Evolutionary conservation across 192 early-diverging fungal species (phyloP).

Genomic region (Coemansia sp.): DNA sequence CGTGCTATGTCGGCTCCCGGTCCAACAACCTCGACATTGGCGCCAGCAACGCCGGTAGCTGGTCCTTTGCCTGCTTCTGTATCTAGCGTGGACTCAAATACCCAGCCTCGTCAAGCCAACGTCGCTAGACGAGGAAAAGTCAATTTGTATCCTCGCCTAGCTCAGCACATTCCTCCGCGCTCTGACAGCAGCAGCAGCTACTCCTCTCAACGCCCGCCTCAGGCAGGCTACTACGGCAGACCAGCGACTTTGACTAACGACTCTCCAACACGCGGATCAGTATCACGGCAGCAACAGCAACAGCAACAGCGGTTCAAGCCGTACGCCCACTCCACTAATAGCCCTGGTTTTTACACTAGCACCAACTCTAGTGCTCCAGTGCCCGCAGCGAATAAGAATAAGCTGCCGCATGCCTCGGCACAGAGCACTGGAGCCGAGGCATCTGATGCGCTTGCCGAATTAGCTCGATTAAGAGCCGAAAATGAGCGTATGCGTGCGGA

Average conservation of each 20-base stretch:
- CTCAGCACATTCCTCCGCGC: constrained; percentile 34
- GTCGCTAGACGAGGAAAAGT: constrained; percentile 12
- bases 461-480: constrained; percentile 29
- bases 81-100: constrained; percentile 22
- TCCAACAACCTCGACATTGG: constrained; percentile 15
- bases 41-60: constrained; percentile 30
- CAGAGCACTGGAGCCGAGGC: neutral
- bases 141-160: constrained; percentile 38
- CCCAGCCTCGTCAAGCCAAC: neutral
- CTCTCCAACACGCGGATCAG: neutral
- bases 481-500: constrained; percentile 26
- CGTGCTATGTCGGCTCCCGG: constrained; percentile 22
- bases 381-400: neutral
- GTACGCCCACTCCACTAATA: constrained; percentile 5
- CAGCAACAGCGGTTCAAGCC: constrained; percentile 13
- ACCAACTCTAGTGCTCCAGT: constrained; percentile 5
- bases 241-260: neutral
- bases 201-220: neutral
- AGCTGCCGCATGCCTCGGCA: neutral
- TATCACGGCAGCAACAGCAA: constrained; percentile 10
- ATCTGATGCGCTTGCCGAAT: constrained; percentile 10
- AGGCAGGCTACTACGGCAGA: neutral
- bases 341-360: neutral
- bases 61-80: constrained; percentile 10
- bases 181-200: neutral